Percentiles rank a stretch among this genome's conserved stretches.
phyloP scores from a whole-genome alignment of 805 yeast genomes.

The Ogataea ganodermae region DNA sequence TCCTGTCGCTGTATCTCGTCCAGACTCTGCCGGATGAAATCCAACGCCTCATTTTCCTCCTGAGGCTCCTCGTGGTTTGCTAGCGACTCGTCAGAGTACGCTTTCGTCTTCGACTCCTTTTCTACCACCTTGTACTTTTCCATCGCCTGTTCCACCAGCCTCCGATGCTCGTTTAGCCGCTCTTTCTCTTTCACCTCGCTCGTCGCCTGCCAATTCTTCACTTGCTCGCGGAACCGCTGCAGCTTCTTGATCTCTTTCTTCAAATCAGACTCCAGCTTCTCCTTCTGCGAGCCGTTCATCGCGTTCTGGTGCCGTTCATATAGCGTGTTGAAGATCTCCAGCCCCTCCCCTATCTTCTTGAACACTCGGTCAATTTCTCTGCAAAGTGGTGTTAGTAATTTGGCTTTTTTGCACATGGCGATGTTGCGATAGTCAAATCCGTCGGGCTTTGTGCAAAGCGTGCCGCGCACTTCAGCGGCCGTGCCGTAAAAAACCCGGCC shows the following conservation, averaged over 20 bases:
- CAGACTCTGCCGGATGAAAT: slow-evolving; percentile 66
- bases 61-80: slow-evolving; percentile 56
- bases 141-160: slow-evolving; percentile 49
- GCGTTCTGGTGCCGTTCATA: slow-evolving; percentile 55
- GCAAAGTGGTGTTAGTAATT: slow-evolving; percentile 11
- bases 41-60: slow-evolving; percentile 70
- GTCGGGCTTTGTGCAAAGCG: neutral
- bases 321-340: slow-evolving; percentile 54
- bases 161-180: slow-evolving; percentile 48
- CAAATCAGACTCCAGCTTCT: slow-evolving; percentile 55
- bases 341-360: slow-evolving; percentile 60
- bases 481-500: no score
- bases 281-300: slow-evolving; percentile 54
- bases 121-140: slow-evolving; percentile 62
- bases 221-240: slow-evolving; percentile 61
- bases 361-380: slow-evolving; percentile 64
- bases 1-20: slow-evolving; percentile 82
- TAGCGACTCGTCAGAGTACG: slow-evolving; percentile 58
- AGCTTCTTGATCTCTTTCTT: slow-evolving; percentile 62
- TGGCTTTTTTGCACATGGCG: neutral
- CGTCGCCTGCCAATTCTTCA: slow-evolving; percentile 59
- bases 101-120: slow-evolving; percentile 56
- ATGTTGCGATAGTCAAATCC: neutral
- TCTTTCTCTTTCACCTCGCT: slow-evolving; percentile 50
- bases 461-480: no score